Evolutionary conservation across 345 rosid genomes (phyloP).

Genomic region (Brassica incana): DNA sequence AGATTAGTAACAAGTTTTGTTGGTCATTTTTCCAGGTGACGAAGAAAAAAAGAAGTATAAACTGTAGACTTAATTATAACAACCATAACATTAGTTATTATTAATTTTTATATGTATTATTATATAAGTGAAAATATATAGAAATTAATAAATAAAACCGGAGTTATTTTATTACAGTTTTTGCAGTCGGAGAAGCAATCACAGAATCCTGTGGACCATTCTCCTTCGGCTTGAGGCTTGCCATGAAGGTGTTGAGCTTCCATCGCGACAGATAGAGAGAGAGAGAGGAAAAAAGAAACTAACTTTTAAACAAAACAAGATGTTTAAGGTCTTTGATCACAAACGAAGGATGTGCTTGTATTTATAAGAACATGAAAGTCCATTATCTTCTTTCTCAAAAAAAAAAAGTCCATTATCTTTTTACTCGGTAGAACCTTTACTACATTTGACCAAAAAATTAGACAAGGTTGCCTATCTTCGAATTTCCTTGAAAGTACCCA

Average conservation of each 20-base stretch:
- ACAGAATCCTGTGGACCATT: conserved; percentile 57
- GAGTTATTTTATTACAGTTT: conserved; percentile 33
- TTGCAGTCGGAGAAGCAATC: conserved; percentile 48
- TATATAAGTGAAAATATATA: not conserved
- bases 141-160: not conserved
- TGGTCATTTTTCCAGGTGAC: not conserved
- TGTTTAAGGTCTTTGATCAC: not conserved
- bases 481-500: not conserved
- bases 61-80: not conserved
- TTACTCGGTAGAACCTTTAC: not conserved
- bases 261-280: conserved; percentile 22
- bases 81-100: not conserved
- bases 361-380: not conserved
- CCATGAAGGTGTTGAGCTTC: conserved; percentile 31
- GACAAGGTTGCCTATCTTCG: not conserved
- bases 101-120: not conserved
- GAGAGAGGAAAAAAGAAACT: not conserved
- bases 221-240: conserved; percentile 24
- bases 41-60: not conserved
- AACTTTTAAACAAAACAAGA: not conserved
- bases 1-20: not conserved
- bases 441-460: not conserved
- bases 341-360: not conserved
- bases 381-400: not conserved
- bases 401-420: too few species aligned